Conservation (phyloP, 257 asterid species). For the Datura wrightii region DNA sequence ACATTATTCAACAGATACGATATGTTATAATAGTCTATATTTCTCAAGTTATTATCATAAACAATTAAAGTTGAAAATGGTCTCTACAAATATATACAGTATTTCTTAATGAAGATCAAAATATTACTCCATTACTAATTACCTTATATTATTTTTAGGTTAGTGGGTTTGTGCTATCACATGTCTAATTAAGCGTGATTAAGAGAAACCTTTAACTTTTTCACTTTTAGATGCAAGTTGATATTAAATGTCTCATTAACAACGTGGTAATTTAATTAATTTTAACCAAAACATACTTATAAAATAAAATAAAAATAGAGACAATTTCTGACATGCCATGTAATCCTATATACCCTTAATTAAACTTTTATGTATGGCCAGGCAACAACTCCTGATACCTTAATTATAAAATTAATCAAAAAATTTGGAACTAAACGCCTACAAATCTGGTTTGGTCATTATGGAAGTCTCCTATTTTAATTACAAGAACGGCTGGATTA, state of each 20-base stretch:
- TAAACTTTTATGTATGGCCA: constrained; percentile 38
- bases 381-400: constrained; percentile 54
- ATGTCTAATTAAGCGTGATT: constrained; percentile 34
- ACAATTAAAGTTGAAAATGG: too few relatives aligned
- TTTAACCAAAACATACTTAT: neutral
- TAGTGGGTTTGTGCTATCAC: constrained; percentile 31
- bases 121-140: too few relatives aligned
- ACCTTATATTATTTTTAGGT: too few relatives aligned
- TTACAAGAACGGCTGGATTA: constrained; percentile 28
- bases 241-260: constrained; percentile 19
- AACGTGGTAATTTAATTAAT: constrained; percentile 28
- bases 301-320: constrained; percentile 31
- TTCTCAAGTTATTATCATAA: too few relatives aligned
- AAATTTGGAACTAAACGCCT: constrained; percentile 31
- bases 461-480: constrained; percentile 29
- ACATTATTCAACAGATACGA: too few relatives aligned
- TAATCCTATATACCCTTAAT: constrained; percentile 34
- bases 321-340: constrained; percentile 57
- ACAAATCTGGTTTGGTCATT: constrained; percentile 31
- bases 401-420: constrained; percentile 10
- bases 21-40: too few relatives aligned
- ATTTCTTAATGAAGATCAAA: too few relatives aligned
- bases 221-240: constrained; percentile 36
- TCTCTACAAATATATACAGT: too few relatives aligned
- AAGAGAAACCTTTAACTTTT: constrained; percentile 26